Base-by-base conservation (phyloP, 2,329 filamentous ascomycete genomes). In the Colletotrichum brevisporum region DNA sequence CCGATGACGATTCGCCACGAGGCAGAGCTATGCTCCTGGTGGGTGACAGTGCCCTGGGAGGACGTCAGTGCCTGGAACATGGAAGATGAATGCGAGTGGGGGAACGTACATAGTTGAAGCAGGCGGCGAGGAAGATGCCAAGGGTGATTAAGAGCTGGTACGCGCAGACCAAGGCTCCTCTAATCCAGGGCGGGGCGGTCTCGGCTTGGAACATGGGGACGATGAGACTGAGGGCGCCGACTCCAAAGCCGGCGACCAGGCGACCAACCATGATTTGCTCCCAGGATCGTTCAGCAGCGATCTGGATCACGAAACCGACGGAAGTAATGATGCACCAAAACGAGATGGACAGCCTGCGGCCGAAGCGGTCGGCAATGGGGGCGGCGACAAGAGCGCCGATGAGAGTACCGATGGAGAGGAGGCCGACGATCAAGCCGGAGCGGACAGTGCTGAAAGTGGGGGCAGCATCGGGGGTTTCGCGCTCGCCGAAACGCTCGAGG, bases 171-270 rank as follows among this genome's bases (percentile, higher is more conserved):
- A 93, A 84, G 5, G 88, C 84, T 63, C 90, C 91, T 72, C 91
- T 86, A 57, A 93, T 88, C 77, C 89, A 89, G 15, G 89, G 85
- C 0, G 91, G 91, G 0, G 89, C 88, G 6, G 87, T 91, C 78
- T 94, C 91, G n/a, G 88, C 88, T 74, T 92, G 90, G 76, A 92
- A 93, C 88, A 93, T 90, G n/a, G 90, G 90, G 0, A 91, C 89
- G 13, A 90, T 79, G 5, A 92, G 86, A 10, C 87, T 90, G 2
- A 92, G 78, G 0, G 86, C 88, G 63, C 91, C 91, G 50, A 94
- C 90, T 15, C 90, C 90, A 1, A 92, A 81, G 59, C 91, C 91
- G 15, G 89, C 88, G 16, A 92, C 83, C 73, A 89, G 87, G 63
- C 91, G 83, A 15, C 91, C 91, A 53, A 90, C 81, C 72, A 90